phyloP scores from a whole-genome alignment of 2,329 filamentous ascomycete species.

The Phialemoniopsis sp. region DNA sequence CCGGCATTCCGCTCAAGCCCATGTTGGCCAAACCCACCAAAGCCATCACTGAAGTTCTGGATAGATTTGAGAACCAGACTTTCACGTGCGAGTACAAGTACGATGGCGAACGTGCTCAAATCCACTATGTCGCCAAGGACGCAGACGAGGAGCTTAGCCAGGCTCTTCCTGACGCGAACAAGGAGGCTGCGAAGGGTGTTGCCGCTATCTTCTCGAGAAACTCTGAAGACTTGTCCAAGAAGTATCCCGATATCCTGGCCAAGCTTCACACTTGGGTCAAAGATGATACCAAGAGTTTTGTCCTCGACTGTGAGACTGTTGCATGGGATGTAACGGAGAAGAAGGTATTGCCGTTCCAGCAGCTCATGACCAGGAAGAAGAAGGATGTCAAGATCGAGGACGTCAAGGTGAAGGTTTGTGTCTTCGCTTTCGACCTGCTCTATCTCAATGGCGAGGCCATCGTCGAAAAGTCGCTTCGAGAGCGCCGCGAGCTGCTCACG shows the following conservation, averaged over 20 bases:
- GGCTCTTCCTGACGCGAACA: slow-evolving; percentile 53
- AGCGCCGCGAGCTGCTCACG: slow-evolving; percentile 73
- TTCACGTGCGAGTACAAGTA: slow-evolving; percentile 99
- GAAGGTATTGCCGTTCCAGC: slow-evolving; percentile 95
- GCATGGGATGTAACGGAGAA: slow-evolving; percentile 95
- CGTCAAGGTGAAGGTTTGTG: slow-evolving; percentile 93
- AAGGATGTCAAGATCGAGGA: slow-evolving; percentile 96
- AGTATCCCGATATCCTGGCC: slow-evolving; percentile 91
- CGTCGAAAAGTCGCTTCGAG: slow-evolving; percentile 81
- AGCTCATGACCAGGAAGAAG: slow-evolving; percentile 95
- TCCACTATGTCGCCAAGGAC: slow-evolving; percentile 90
- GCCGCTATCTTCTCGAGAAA: slow-evolving; percentile 96
- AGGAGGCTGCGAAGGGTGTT: slow-evolving; percentile 67
- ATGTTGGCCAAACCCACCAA: slow-evolving; percentile 99
- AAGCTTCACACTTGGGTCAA: slow-evolving; percentile 91
- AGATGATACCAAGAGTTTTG: slow-evolving; percentile 85
- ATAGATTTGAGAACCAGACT: slow-evolving; percentile 90
- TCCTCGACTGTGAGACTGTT: slow-evolving; percentile 97
- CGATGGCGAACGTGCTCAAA: slow-evolving; percentile 96
- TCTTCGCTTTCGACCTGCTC: slow-evolving; percentile 92
- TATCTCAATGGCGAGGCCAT: slow-evolving; percentile 90
- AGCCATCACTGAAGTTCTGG: slow-evolving; percentile 93
- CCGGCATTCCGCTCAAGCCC: slow-evolving; percentile 91
- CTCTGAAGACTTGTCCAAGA: slow-evolving; percentile 94
- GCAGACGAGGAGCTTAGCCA: slow-evolving; percentile 65